A percentile compares a stretch with the other conserved stretches of the same genome.
These are phyloP conservation scores for Backusella australiensis DNA, from an alignment of 192 early-diverging fungal genomes.

Conservation along the genomic window DNA sequence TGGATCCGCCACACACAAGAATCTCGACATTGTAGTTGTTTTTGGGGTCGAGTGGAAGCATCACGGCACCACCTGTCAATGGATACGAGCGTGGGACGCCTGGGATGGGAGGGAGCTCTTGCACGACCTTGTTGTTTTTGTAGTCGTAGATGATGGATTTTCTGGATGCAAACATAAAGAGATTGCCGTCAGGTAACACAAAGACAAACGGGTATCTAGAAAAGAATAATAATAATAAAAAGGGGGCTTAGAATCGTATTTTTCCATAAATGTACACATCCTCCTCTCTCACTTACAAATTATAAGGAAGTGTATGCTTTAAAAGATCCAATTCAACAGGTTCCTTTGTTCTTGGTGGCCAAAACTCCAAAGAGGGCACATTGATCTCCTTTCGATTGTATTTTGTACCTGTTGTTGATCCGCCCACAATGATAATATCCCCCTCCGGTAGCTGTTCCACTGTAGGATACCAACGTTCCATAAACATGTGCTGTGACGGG, in stretches of 20 bases:
- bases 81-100: conserved; percentile 54
- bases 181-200: conserved; percentile 46
- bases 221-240: not conserved
- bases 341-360: conserved; percentile 29
- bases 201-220: conserved; percentile 45
- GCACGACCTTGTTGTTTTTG: conserved; percentile 37
- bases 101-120: conserved; percentile 42
- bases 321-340: conserved; percentile 42
- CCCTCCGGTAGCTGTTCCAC: conserved; percentile 45
- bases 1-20: conserved; percentile 60
- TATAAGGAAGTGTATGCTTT: conserved; percentile 47
- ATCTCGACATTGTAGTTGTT: conserved; percentile 57
- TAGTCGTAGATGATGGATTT: conserved; percentile 54
- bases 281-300: conserved; percentile 29
- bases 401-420: conserved; percentile 41
- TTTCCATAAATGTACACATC: not conserved
- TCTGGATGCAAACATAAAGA: conserved; percentile 52
- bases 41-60: conserved; percentile 54
- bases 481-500: conserved; percentile 31
- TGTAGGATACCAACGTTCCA: conserved; percentile 53
- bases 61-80: conserved; percentile 48
- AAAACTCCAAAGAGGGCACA: conserved; percentile 36
- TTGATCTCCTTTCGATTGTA: conserved; percentile 41
- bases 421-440: conserved; percentile 53
- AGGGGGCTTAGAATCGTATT: not conserved